These are phyloP conservation scores for Trypanosoma brucei DNA, from an alignment of 208 protist genomes.

Conservation along the genomic window DNA sequence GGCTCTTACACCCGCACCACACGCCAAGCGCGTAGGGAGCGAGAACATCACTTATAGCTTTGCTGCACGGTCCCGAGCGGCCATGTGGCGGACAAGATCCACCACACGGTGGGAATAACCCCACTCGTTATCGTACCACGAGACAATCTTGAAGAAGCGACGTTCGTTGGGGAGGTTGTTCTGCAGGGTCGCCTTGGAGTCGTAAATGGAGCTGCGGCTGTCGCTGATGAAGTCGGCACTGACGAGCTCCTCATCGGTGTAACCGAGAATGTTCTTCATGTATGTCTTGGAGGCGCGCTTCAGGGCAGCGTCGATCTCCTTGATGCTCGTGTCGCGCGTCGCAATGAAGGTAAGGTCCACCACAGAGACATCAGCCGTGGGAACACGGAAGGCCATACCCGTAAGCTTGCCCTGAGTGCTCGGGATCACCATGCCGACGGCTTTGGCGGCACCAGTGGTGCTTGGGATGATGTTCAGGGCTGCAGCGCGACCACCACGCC, in stretches of 20 bases:
- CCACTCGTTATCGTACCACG: conserved; percentile 99
- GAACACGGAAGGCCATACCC: conserved; percentile 99
- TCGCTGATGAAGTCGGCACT: conserved; percentile 97
- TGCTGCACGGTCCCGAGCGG: conserved; percentile 43
- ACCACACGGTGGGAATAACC: conserved; percentile 98
- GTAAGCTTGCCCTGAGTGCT: conserved; percentile 86
- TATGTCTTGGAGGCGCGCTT: conserved; percentile 89
- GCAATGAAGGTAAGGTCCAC: conserved; percentile 97
- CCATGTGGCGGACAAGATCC: conserved; percentile 93
- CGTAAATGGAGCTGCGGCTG: conserved; percentile 96
- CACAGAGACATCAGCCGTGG: conserved; percentile 97
- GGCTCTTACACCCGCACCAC: too few relatives aligned
- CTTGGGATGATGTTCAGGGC: conserved; percentile 99
- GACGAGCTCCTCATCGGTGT: conserved; percentile 98
- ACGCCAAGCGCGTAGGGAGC: too few relatives aligned
- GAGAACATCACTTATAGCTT: conserved; percentile 37
- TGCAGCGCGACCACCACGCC: conserved; percentile 95
- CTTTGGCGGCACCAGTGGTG: conserved; percentile 98
- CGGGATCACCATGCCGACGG: conserved; percentile 96
- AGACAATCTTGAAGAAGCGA: conserved; percentile 98
- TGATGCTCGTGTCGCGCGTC: conserved; percentile 90
- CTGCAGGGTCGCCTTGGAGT: conserved; percentile 96
- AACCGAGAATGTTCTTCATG: conserved; percentile 96
- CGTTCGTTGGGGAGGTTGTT: conserved; percentile 83
- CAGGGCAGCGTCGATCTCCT: conserved; percentile 95